Conservation (phyloP, 179 eudicot species). For the Heliamphora pulchella region DNA sequence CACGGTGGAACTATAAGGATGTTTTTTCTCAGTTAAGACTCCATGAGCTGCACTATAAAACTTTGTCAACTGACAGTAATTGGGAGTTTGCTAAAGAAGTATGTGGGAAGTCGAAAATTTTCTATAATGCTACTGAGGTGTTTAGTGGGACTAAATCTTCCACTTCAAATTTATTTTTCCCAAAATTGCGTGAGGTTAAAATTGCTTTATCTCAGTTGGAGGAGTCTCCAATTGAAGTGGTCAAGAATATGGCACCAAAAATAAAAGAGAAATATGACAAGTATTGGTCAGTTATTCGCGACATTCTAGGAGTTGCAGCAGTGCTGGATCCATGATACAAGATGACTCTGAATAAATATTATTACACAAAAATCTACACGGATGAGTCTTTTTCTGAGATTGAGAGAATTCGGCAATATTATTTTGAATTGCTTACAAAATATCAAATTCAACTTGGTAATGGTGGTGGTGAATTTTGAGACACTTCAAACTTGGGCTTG, state of each 20-base stretch:
- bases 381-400: too few species aligned
- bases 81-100: not conserved
- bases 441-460: too few species aligned
- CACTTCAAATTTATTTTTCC: not conserved
- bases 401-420: too few species aligned
- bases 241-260: not conserved
- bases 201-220: not conserved
- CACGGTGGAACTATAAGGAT: not conserved
- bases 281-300: not conserved
- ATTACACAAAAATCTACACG: not conserved
- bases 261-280: not conserved
- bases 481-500: too few species aligned
- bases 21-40: not conserved
- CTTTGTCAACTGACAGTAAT: not conserved
- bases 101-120: not conserved
- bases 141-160: not conserved
- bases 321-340: not conserved
- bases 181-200: not conserved
- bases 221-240: not conserved
- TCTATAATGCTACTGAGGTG: not conserved
- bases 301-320: not conserved
- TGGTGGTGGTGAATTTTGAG: too few species aligned
- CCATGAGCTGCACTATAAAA: not conserved
- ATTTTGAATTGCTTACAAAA: too few species aligned
- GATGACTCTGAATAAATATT: not conserved